Evolutionary conservation across 495 filamentous ascomycete genomes (phyloP).

Genomic region (Acidomyces sp.): DNA sequence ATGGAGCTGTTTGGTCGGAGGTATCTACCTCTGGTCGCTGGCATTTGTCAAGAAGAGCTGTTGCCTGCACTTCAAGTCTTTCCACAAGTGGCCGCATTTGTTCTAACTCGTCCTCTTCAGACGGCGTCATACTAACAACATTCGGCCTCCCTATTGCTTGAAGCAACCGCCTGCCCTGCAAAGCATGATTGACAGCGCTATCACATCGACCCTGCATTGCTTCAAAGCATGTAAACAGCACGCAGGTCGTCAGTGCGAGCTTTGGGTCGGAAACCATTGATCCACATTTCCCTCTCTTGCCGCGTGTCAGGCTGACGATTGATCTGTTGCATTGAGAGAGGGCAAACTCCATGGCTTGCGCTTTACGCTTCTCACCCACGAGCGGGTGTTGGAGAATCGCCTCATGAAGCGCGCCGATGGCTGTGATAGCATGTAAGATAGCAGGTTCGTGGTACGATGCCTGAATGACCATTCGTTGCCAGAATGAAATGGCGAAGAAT

Average conservation of each 20-base stretch:
- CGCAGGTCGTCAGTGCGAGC: slow-evolving; percentile 19
- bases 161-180: slow-evolving; percentile 13
- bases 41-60: slow-evolving; percentile 16
- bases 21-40: slow-evolving; percentile 13
- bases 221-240: slow-evolving; percentile 22
- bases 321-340: slow-evolving; percentile 16
- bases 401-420: slow-evolving; percentile 20
- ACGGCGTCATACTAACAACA: background rate
- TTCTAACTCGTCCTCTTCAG: slow-evolving; percentile 13
- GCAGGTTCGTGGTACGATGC: slow-evolving; percentile 16
- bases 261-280: background rate
- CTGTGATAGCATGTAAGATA: slow-evolving; percentile 20
- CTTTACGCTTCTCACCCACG: slow-evolving; percentile 13
- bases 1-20: background rate
- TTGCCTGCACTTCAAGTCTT: slow-evolving; percentile 15
- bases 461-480: slow-evolving; percentile 19
- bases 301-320: slow-evolving; percentile 8
- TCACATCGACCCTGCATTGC: slow-evolving; percentile 19
- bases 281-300: background rate
- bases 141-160: slow-evolving; percentile 3
- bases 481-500: slow-evolving; percentile 19
- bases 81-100: slow-evolving; percentile 19
- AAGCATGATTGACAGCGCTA: slow-evolving; percentile 17
- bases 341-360: slow-evolving; percentile 14
- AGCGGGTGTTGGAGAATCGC: slow-evolving; percentile 15